These are phyloP conservation scores for Tulasnella sp. DNA, from an alignment of 768 basidiomycete species.

Conservation along the genomic window DNA sequence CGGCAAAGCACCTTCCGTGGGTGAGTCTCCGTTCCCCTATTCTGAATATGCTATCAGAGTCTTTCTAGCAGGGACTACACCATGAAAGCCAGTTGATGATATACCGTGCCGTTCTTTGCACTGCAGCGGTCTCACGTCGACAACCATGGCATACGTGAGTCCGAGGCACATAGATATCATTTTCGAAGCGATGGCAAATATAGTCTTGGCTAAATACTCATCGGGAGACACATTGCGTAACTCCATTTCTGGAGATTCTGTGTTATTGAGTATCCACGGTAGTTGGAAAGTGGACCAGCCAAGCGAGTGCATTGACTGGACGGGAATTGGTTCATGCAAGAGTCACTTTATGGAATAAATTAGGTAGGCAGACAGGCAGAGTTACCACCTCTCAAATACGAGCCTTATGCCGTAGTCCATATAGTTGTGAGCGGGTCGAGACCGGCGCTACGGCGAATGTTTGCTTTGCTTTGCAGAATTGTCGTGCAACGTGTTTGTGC, in stretches of 20 bases:
- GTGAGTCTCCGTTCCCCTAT: no score
- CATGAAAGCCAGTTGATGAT: no score
- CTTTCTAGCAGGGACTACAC: no score
- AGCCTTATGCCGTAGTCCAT: constrained; percentile 37
- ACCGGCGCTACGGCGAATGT: constrained; percentile 43
- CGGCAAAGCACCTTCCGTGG: no score
- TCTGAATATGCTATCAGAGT: no score
- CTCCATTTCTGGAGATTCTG: not conserved
- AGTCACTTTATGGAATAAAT: constrained; percentile 25
- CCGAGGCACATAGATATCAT: not conserved
- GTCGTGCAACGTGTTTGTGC: no score
- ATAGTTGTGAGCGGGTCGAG: constrained; percentile 38
- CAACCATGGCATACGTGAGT: not conserved
- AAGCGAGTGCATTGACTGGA: constrained; percentile 35
- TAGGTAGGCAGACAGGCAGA: no score
- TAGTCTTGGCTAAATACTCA: not conserved
- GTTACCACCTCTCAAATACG: not conserved
- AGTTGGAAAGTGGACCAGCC: constrained; percentile 21
- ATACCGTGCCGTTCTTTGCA: no score
- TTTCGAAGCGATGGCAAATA: not conserved
- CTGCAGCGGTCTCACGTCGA: no score
- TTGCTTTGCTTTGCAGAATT: no score
- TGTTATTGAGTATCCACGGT: constrained; percentile 14
- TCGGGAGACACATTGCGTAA: not conserved
- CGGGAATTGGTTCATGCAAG: constrained; percentile 38